These are phyloP conservation scores for Trypanosoma melophagium DNA, from an alignment of 208 protist species.

Conservation along the genomic window DNA sequence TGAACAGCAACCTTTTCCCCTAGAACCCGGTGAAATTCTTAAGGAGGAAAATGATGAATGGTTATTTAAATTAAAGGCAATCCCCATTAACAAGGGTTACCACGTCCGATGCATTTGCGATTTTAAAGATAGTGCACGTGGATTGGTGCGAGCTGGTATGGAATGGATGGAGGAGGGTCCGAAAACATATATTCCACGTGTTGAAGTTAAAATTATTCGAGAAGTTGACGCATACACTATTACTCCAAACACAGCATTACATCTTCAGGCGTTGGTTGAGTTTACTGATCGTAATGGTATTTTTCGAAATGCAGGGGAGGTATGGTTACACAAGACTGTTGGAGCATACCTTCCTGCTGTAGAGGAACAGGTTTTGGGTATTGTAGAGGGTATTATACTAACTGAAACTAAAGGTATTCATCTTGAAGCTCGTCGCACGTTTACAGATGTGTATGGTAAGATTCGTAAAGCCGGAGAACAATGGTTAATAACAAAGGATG, in stretches of 20 bases:
- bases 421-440: slow-evolving; percentile 67
- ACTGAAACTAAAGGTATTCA: slow-evolving; percentile 79
- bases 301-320: slow-evolving; percentile 73
- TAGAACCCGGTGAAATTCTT: slow-evolving; percentile 89
- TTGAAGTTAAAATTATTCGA: slow-evolving; percentile 81
- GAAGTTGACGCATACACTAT: slow-evolving; percentile 73
- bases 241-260: slow-evolving; percentile 82
- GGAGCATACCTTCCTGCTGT: slow-evolving; percentile 90
- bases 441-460: slow-evolving; percentile 86
- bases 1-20: slow-evolving; percentile 88
- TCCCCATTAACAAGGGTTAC: slow-evolving; percentile 78
- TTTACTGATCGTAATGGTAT: slow-evolving; percentile 78
- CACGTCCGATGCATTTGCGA: slow-evolving; percentile 84
- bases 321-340: slow-evolving; percentile 80
- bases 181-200: slow-evolving; percentile 86
- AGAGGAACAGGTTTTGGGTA: slow-evolving; percentile 77
- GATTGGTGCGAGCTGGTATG: slow-evolving; percentile 60
- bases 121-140: slow-evolving; percentile 36
- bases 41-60: slow-evolving; percentile 31
- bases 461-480: slow-evolving; percentile 68
- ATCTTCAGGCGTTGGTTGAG: slow-evolving; percentile 64
- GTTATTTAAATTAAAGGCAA: slow-evolving; percentile 71
- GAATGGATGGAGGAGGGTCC: slow-evolving; percentile 93
- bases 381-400: slow-evolving; percentile 77
- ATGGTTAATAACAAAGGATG: slow-evolving; percentile 87